These are phyloP conservation scores for Fusarium sp. DNA, from an alignment of 2,329 filamentous ascomycete species.

Conservation along the genomic window DNA sequence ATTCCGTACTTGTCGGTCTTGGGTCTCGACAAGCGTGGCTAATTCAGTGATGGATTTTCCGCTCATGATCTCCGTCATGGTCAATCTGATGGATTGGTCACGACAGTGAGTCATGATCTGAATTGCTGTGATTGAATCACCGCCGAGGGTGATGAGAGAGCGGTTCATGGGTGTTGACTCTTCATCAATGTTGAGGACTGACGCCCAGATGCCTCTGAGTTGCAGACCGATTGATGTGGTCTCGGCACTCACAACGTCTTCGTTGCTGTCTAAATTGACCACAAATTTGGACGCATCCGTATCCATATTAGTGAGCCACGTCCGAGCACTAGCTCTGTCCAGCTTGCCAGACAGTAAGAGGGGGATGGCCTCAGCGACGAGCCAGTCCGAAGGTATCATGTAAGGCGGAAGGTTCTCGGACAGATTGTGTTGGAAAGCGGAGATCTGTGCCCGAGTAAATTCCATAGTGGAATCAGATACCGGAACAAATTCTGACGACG, in stretches of 20 bases:
- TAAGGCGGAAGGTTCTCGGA: conserved; percentile 33
- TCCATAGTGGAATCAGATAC: background rate
- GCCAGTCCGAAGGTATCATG: conserved; percentile 39
- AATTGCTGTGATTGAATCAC: conserved; percentile 63
- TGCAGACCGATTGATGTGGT: background rate
- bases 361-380: conserved; percentile 26
- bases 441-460: background rate
- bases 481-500: background rate
- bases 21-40: conserved; percentile 9
- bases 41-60: conserved; percentile 51
- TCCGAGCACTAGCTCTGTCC: conserved; percentile 52
- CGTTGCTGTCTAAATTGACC: conserved; percentile 52
- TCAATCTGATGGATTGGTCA: conserved; percentile 49
- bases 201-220: conserved; percentile 56
- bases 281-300: conserved; percentile 57
- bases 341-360: conserved; percentile 39
- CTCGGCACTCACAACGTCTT: conserved; percentile 4
- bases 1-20: background rate
- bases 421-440: conserved; percentile 9
- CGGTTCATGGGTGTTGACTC: conserved; percentile 51
- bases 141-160: conserved; percentile 59
- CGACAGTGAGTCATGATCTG: conserved; percentile 58
- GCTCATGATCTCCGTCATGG: conserved; percentile 54
- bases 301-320: conserved; percentile 62
- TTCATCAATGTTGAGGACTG: conserved; percentile 57